Evolutionary conservation across 768 basidiomycete species (phyloP), one percentile per base, ranked within the genome.

Genomic region (Amanita muscaria): DNA sequence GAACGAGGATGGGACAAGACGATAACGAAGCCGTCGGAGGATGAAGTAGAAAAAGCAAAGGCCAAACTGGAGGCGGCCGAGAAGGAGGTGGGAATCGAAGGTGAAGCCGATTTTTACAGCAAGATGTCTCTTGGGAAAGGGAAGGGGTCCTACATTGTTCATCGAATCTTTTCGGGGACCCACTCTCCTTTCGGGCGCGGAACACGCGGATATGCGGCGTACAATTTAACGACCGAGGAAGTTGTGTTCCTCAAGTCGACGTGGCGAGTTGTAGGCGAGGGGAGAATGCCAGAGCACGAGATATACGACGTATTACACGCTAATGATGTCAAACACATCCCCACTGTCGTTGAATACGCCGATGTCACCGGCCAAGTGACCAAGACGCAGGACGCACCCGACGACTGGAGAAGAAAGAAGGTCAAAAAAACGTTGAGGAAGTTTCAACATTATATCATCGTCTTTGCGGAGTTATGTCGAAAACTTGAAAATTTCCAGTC

Each of bases 1-100:
- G 25, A 44, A 12, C 50, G 55, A 3, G 64, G 62, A 4, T 30
- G 49, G n/a, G 61, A 64, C 35, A 38, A 6, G 27, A 29, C 39
- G 27, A 12, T 29, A 6, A 29, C 27, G 7, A 29, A 2, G 44
- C 37, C 22, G 32, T 46, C 46, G 19, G 38, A 29, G 12, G 27
- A 29, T 6, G 27, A 29, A 29, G 7, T 29, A 6, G 27, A 29
- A 6, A 12, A 29, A 29, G 27, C 27, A 6, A 29, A 6, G 6
- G 6, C 27, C 12, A 12, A 6, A 29, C 27, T 29, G 27, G 27
- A 30, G 14, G 19, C 6, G 12, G 27, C 12, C 27, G 27, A 29
- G 12, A 12, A 6, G 6, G 27, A 29, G 6, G 12, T 29, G 12
- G 27, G 27, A 30, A 14, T 42, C 48, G 30, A 10, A 5, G 24